Evolutionary conservation across 164 flowering plant species (phyloP).

Genomic region (Magnolia changhungtana): DNA sequence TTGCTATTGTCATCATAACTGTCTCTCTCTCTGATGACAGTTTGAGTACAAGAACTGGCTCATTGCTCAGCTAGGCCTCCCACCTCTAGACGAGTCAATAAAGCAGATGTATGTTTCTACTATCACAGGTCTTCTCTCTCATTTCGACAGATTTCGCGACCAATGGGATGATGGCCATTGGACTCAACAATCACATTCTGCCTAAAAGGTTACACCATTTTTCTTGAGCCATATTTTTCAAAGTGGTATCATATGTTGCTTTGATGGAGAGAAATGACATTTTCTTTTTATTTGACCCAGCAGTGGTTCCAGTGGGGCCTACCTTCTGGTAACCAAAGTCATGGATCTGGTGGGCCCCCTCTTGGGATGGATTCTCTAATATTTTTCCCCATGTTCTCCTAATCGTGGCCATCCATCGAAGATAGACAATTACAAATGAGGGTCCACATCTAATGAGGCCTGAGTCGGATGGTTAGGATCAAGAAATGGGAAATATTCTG

Average conservation of each 20-base stretch:
- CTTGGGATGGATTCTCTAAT: too few species aligned
- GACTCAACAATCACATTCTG: conserved; percentile 35
- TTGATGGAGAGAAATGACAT: neutral
- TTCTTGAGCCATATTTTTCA: neutral
- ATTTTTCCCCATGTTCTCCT: too few species aligned
- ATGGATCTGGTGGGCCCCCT: too few species aligned
- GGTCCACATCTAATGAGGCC: too few species aligned
- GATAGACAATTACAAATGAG: too few species aligned
- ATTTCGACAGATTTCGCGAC: conserved; percentile 59
- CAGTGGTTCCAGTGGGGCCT: too few species aligned
- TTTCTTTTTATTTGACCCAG: neutral
- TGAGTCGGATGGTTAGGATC: too few species aligned
- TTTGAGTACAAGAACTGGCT: conserved; percentile 74
- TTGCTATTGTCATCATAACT: neutral
- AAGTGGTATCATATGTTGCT: neutral
- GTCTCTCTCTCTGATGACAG: conserved; percentile 29
- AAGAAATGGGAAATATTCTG: too few species aligned
- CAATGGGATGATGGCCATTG: conserved; percentile 59
- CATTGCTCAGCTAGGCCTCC: conserved; percentile 43
- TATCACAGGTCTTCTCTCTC: conserved; percentile 17
- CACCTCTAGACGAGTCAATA: conserved; percentile 60
- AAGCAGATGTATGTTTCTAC: conserved; percentile 40
- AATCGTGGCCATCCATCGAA: too few species aligned
- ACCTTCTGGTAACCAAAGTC: too few species aligned
- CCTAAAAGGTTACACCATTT: neutral